These are phyloP conservation scores for Leccinum proliferum DNA, from an alignment of 1,284 basidiomycete species.

Conservation along the genomic window DNA sequence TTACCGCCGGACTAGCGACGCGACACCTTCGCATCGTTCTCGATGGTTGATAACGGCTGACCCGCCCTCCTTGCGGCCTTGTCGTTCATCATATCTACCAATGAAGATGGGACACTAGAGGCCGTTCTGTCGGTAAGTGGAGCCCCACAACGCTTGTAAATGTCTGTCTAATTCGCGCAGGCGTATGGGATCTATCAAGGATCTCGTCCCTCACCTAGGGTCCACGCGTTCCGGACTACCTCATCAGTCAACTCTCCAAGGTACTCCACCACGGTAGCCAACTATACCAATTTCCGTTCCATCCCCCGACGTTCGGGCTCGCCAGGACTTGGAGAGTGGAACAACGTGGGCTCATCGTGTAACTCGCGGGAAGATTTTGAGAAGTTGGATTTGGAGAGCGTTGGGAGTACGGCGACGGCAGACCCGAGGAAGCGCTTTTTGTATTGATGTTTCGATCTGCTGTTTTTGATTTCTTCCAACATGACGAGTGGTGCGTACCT, in stretches of 20 bases:
- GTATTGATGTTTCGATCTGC: slow-evolving; percentile 91
- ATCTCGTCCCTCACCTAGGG: slow-evolving; percentile 76
- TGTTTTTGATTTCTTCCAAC: slow-evolving; percentile 76
- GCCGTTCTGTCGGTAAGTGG: too few relatives aligned
- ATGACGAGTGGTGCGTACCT: slow-evolving; percentile 46
- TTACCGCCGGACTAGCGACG: slow-evolving; percentile 50
- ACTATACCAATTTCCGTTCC: slow-evolving; percentile 47
- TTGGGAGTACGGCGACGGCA: slow-evolving; percentile 60
- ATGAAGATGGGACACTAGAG: too few relatives aligned
- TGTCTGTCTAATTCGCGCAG: too few relatives aligned
- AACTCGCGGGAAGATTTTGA: slow-evolving; percentile 31
- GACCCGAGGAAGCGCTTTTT: slow-evolving; percentile 77
- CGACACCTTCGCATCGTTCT: slow-evolving; percentile 56
- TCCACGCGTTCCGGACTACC: slow-evolving; percentile 62
- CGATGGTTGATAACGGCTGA: slow-evolving; percentile 85
- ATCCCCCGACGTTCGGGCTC: slow-evolving; percentile 12
- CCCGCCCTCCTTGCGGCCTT: slow-evolving; percentile 86
- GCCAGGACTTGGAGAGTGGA: slow-evolving; percentile 9
- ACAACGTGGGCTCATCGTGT: slow-evolving; percentile 4
- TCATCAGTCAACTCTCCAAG: slow-evolving; percentile 67
- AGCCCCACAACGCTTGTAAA: too few relatives aligned
- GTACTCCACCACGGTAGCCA: slow-evolving; percentile 73
- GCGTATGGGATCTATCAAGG: slow-evolving; percentile 16
- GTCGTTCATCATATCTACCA: slow-evolving; percentile 48
- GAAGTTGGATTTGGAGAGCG: slow-evolving; percentile 33